Evolutionary conservation across 495 filamentous ascomycete species (phyloP).

Genomic region (Neurospora tetrasperma): DNA sequence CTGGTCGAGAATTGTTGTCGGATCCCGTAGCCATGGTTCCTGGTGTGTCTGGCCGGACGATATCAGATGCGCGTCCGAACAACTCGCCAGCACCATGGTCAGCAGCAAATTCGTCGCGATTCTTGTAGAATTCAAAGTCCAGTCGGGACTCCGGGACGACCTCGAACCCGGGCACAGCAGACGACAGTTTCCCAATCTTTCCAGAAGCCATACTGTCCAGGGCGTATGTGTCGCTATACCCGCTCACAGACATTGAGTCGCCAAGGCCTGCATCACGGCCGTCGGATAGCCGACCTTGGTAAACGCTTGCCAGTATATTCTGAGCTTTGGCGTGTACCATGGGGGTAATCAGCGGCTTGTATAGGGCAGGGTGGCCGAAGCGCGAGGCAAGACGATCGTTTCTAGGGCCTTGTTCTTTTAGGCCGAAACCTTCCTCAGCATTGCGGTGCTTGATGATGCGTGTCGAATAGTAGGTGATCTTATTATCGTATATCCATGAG

Average conservation of each 20-base stretch:
- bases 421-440: constrained; percentile 26
- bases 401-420: constrained; percentile 33
- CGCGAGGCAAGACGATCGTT: constrained; percentile 66
- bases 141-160: constrained; percentile 82
- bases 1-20: constrained; percentile 28
- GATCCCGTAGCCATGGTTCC: constrained; percentile 37
- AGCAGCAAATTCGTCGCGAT: constrained; percentile 76
- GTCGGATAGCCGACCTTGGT: constrained; percentile 63
- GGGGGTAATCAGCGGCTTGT: constrained; percentile 77
- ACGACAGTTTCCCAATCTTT: constrained; percentile 56
- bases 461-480: constrained; percentile 63
- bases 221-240: constrained; percentile 58
- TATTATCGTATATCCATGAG: constrained; percentile 59
- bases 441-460: constrained; percentile 51
- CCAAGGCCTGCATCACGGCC: constrained; percentile 41
- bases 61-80: constrained; percentile 58
- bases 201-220: constrained; percentile 74
- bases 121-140: constrained; percentile 87
- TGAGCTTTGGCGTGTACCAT: constrained; percentile 93
- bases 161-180: constrained; percentile 57
- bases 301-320: constrained; percentile 68
- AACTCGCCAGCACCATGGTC: constrained; percentile 73
- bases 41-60: constrained; percentile 57
- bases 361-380: constrained; percentile 88
- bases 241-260: constrained; percentile 49